Percentiles rank a stretch among this genome's conserved stretches.
These are phyloP conservation scores for Alternaria sp. DNA, from an alignment of 2,329 filamentous ascomycete genomes.

Conservation along the genomic window DNA sequence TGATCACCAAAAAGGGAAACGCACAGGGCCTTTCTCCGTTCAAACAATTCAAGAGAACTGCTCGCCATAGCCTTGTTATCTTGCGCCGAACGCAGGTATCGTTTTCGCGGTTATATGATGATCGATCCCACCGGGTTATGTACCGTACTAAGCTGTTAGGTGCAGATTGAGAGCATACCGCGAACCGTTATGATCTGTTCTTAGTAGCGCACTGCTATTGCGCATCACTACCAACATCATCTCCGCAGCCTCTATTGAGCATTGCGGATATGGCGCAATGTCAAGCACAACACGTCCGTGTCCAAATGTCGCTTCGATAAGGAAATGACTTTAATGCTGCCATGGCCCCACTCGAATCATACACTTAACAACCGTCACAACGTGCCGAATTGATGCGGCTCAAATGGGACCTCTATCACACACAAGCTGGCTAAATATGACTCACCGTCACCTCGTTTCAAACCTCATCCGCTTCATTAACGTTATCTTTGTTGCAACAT, in stretches of 20 bases:
- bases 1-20: constrained; percentile 29
- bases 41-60: constrained; percentile 10
- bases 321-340: background rate
- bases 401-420: background rate
- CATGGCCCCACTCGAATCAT: background rate
- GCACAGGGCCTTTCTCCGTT: constrained; percentile 9
- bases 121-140: background rate
- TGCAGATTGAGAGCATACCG: background rate
- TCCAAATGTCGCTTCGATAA: background rate
- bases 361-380: background rate
- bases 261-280: background rate
- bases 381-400: background rate
- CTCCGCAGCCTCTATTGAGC: background rate
- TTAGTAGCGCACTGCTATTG: background rate
- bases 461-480: background rate
- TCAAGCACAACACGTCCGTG: background rate
- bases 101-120: background rate
- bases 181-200: background rate
- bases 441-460: background rate
- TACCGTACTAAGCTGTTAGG: background rate
- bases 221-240: background rate
- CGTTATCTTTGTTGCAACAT: background rate
- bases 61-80: background rate
- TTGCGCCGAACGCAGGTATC: background rate
- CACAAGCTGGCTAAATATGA: background rate